A percentile compares a stretch with the other conserved stretches of the same genome.
phyloP scores from a whole-genome alignment of 768 basidiomycete genomes.

The Collybia nuda region DNA sequence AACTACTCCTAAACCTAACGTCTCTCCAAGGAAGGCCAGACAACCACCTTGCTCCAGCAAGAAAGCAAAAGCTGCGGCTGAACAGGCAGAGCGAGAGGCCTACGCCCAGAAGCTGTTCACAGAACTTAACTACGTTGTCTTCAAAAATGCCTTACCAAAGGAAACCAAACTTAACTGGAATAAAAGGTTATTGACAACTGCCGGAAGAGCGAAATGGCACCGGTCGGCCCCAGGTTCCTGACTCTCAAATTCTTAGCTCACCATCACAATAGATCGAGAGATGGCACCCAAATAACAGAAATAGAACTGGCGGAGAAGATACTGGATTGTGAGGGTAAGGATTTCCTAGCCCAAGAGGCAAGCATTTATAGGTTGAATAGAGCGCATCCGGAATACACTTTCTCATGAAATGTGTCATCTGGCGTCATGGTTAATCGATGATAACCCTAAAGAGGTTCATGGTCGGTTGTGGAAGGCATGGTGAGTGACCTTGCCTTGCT shows the following conservation, averaged over 20 bases:
- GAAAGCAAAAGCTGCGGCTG: slow-evolving; percentile 40
- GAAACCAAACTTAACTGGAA: slow-evolving; percentile 66
- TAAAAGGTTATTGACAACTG: slow-evolving; percentile 63
- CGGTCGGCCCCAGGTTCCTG: slow-evolving; percentile 34
- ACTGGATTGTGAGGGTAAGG: slow-evolving; percentile 69
- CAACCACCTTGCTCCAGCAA: slow-evolving; percentile 25
- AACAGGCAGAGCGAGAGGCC: slow-evolving; percentile 40
- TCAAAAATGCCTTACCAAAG: slow-evolving; percentile 51
- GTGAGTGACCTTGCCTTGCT: slow-evolving; percentile 33
- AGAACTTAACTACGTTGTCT: slow-evolving; percentile 59
- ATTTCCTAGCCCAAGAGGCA: neutral
- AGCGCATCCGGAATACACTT: slow-evolving; percentile 78
- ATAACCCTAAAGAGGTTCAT: slow-evolving; percentile 69
- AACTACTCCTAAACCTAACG: neutral
- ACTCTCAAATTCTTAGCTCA: slow-evolving; percentile 1
- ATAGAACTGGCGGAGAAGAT: slow-evolving; percentile 87
- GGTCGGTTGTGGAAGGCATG: slow-evolving; percentile 73
- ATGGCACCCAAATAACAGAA: slow-evolving; percentile 57
- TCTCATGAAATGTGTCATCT: slow-evolving; percentile 94
- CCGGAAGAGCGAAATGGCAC: slow-evolving; percentile 68
- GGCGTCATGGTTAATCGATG: slow-evolving; percentile 81
- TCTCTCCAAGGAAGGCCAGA: slow-evolving; percentile 2
- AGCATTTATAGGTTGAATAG: slow-evolving; percentile 33
- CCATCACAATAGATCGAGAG: slow-evolving; percentile 40
- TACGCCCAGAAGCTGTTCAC: slow-evolving; percentile 63